These are phyloP conservation scores for Yamadazyma spencermartinsiae DNA, from an alignment of 1,139 yeast species.

Conservation along the genomic window DNA sequence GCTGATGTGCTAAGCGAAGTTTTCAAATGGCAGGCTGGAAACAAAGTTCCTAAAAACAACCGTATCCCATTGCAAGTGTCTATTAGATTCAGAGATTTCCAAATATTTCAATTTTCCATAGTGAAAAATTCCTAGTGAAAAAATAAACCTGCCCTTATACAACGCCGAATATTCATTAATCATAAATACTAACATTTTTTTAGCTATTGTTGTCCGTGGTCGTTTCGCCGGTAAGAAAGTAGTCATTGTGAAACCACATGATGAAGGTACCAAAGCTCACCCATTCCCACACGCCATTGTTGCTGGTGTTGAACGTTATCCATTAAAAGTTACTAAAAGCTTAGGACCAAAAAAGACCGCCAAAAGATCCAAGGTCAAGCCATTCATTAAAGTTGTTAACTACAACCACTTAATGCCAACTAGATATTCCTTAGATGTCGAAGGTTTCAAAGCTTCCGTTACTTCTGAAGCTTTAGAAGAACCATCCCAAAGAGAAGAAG, in stretches of 20 bases:
- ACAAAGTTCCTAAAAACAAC: too few species aligned
- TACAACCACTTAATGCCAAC: conserved; percentile 99
- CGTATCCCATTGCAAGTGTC: too few species aligned
- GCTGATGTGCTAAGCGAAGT: too few species aligned
- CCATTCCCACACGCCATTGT: conserved; percentile 99
- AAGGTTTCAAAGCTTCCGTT: conserved; percentile 88
- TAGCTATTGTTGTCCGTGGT: conserved; percentile 98
- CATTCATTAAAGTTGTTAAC: conserved; percentile 98
- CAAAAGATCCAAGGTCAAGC: conserved; percentile 98
- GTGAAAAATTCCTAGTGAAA: too few species aligned
- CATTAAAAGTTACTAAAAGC: conserved; percentile 94
- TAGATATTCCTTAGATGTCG: conserved; percentile 98
- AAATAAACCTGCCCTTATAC: not conserved
- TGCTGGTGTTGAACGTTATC: conserved; percentile 99
- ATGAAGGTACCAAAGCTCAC: conserved; percentile 98
- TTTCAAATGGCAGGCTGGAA: too few species aligned
- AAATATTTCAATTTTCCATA: too few species aligned
- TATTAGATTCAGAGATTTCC: too few species aligned
- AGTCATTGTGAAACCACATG: conserved; percentile 97
- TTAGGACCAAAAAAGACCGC: conserved; percentile 96
- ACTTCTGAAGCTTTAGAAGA: conserved; percentile 93
- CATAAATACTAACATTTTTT: conserved; percentile 42
- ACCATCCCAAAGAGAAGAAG: conserved; percentile 99
- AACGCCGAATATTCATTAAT: too few species aligned
- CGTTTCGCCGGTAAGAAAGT: conserved; percentile 99